Evolutionary conservation across 257 asterid genomes (phyloP), one percentile per base, ranked within the genome.

Genomic region (Jasminum sambac): DNA sequence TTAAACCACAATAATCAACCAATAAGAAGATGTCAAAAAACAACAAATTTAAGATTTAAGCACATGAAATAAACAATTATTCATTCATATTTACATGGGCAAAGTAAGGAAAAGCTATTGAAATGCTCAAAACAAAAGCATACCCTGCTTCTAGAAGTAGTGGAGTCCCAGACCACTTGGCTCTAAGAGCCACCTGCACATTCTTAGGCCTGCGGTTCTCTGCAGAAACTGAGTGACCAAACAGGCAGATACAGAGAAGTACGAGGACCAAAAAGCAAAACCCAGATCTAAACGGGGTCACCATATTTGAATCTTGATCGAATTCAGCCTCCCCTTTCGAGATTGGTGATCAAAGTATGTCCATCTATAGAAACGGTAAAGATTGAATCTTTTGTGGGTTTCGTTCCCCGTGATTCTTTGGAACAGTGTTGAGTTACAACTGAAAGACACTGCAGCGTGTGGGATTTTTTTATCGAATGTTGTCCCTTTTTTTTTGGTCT

Each of bases 151-250:
- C 99, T 21, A 91, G 55, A 74, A 91, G 94, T 67, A 95, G 74
- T 30, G 99, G 89, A 55, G 99, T 89, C 70, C 97, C 98, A 48
- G 98, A 61, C 99, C 99, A 95, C 88, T 91, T 91, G 77, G 99
- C 98, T 74, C 88, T 81, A 67, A 95, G 95, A 70, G 98, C 95
- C 71, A 91, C 98, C 85, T 91, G 98, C 78, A 95, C 97, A 75
- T 95, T 95, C 86, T 95, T 95, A 43, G 96, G 97, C 40, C 81
- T 79, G 55, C 88, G 91, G 72, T 69, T 84, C 80, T 70, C 80
- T 16, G 89, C 95, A 66, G 78, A 77, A 68, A 81, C 83, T 25
- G 86, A 77, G 76, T 69, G 63, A 68, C 82, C 80, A 59, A 74
- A 81, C 8, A 83, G 74, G 65, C 80, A 55, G 72, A 78, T 25